Evolutionary conservation across 768 basidiomycete genomes (phyloP).

Genomic region (Hygrophorus russula): DNA sequence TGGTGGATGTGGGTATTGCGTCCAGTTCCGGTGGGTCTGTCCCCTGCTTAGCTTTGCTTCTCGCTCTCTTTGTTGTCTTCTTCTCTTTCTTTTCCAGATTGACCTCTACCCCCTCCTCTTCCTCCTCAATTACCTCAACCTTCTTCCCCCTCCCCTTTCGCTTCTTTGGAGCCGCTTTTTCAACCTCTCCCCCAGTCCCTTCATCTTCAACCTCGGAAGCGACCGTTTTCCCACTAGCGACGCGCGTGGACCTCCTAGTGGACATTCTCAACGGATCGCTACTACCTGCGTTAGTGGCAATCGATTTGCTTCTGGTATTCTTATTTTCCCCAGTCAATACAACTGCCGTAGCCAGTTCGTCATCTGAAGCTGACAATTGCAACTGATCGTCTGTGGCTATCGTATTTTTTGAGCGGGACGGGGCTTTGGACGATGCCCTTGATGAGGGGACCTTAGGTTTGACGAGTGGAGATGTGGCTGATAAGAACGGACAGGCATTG

Average conservation of each 20-base stretch:
- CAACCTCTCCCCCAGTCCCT: background rate
- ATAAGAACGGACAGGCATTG: slow-evolving; percentile 30
- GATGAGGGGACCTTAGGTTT: slow-evolving; percentile 1
- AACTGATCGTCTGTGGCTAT: background rate
- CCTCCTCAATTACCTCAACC: slow-evolving; percentile 15
- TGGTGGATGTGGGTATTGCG: background rate
- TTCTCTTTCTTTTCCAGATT: background rate
- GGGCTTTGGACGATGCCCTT: background rate
- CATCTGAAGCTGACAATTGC: background rate
- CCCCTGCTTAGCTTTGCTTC: slow-evolving; percentile 3
- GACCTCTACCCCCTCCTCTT: slow-evolving; percentile 7
- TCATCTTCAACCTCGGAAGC: background rate
- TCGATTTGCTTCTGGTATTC: background rate
- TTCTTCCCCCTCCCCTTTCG: slow-evolving; percentile 5
- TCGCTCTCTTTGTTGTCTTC: slow-evolving; percentile 1
- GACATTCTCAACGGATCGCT: no score
- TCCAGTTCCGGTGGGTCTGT: background rate
- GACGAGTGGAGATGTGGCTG: slow-evolving; percentile 10
- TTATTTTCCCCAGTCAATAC: background rate
- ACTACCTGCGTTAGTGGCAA: background rate
- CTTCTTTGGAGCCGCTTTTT: background rate
- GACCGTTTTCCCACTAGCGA: background rate
- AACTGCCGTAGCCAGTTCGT: background rate
- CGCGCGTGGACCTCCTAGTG: no score
- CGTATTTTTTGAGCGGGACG: slow-evolving; percentile 2